phyloP scores from a whole-genome alignment of 768 basidiomycete species.

The Calocybe gangraenosa region DNA sequence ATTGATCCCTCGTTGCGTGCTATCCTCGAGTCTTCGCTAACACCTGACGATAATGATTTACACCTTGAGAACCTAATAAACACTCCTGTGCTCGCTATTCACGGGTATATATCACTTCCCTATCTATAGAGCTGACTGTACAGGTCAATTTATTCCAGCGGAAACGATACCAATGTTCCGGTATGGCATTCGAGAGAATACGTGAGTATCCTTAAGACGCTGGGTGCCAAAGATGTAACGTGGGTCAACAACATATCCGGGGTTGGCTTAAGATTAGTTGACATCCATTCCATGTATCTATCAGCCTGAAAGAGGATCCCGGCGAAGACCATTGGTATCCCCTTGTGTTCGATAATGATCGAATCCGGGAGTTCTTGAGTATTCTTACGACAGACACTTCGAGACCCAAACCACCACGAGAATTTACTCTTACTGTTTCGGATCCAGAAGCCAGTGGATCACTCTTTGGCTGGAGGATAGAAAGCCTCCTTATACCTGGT shows the following conservation, averaged over 20 bases:
- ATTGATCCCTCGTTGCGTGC: conserved; percentile 70
- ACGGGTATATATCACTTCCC: conserved; percentile 53
- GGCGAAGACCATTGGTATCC: conserved; percentile 71
- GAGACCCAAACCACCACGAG: conserved; percentile 13
- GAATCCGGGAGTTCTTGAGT: conserved; percentile 56
- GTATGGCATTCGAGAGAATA: conserved; percentile 77
- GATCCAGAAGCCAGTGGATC: conserved; percentile 67
- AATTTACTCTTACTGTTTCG: conserved; percentile 72
- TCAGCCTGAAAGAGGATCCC: conserved; percentile 59
- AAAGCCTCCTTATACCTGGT: conserved; percentile 58
- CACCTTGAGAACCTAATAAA: conserved; percentile 75
- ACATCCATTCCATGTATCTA: neutral
- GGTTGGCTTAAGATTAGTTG: neutral
- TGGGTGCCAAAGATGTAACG: conserved; percentile 48
- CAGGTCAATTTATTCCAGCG: conserved; percentile 37
- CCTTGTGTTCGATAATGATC: conserved; percentile 48
- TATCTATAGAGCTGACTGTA: neutral
- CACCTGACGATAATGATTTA: conserved; percentile 85
- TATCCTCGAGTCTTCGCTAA: conserved; percentile 70
- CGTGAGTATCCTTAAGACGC: conserved; percentile 53
- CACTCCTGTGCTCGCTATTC: conserved; percentile 68
- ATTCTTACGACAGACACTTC: conserved; percentile 15
- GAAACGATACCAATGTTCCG: conserved; percentile 83
- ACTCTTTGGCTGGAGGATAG: conserved; percentile 66
- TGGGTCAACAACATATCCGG: no score